Base-by-base conservation (phyloP, 331 rosid species). In the Quercus lobata region DNA sequence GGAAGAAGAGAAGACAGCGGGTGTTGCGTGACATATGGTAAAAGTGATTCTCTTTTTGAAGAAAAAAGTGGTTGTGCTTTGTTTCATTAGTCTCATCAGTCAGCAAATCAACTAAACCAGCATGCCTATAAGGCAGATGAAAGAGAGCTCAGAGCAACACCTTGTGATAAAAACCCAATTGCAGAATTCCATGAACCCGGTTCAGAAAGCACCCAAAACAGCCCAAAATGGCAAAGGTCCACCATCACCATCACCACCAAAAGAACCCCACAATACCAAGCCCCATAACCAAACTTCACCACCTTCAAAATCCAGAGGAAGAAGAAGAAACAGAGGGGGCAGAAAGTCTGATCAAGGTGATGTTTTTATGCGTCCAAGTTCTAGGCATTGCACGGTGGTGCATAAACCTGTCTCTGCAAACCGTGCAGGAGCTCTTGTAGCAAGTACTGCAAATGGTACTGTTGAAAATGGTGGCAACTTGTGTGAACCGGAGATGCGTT, bases 61-160 rank as follows among this genome's bases (percentile, higher is more conserved):
- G 15, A 83, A 77, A 61, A 55, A 41, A 85, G 53, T 24, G 35
- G 69, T 69, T 78, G 77, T 41, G 78, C 74, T 82, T 78, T 32
- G 55, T 27, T 27, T 27, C 29, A 41, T 69, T 54, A 44, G 57
- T 85, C 83, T 37, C 61, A 49, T 37, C 61, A 49, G 79, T 25
- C 76, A 61, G 76, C 75, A 63, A 73, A 80, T 35, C 79, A 46
- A 49, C 46, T 37, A 30, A 81, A 76, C 71, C 72, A 84, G 73
- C 86, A 96, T 96, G 98, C 99, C 99, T 19, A 82, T 93, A 76
- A 85, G 97, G 86, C 97, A 83, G 72, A 92, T 92, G 99, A 96
- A 92, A 62, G 99, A 93, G 81, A 88, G 94, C 90, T 86, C 97
- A 56, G 98, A 93, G 84, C 99, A 93, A 66, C 99, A 89, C 86